These are phyloP conservation scores for Goffeauzyma gilvescens DNA, from an alignment of 768 basidiomycete genomes.

Conservation along the genomic window DNA sequence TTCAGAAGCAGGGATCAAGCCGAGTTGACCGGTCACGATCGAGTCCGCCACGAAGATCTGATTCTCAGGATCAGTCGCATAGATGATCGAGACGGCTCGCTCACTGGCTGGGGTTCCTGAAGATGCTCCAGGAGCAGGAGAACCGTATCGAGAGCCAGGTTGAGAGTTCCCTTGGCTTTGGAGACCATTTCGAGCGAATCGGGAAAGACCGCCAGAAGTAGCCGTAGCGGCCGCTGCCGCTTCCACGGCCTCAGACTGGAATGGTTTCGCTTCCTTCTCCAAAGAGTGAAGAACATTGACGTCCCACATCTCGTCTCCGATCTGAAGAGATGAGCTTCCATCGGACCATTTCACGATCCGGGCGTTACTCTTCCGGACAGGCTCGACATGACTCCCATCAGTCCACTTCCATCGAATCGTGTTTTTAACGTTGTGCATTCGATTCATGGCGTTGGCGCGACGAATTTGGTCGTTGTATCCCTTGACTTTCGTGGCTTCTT, in stretches of 20 bases:
- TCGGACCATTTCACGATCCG: conserved; percentile 91
- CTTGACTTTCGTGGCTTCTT: conserved; percentile 34
- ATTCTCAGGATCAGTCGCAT: conserved; percentile 11
- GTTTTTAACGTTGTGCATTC: conserved; percentile 77
- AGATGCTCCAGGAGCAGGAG: no score
- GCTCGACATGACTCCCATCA: conserved; percentile 51
- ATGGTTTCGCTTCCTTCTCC: no score
- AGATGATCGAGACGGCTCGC: conserved; percentile 12
- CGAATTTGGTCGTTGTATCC: conserved; percentile 30
- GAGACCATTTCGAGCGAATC: neutral
- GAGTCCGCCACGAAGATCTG: conserved; percentile 22
- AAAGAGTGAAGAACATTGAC: no score
- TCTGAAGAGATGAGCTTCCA: conserved; percentile 66
- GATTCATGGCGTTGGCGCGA: conserved; percentile 44
- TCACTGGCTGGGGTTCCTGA: no score
- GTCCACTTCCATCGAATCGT: conserved; percentile 91
- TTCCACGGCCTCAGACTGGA: no score
- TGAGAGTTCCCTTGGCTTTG: neutral
- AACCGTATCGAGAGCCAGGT: neutral
- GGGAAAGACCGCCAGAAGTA: conserved; percentile 12
- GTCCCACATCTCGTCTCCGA: conserved; percentile 89
- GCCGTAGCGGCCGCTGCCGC: neutral
- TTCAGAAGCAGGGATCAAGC: conserved; percentile 11
- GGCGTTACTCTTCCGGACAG: conserved; percentile 78
- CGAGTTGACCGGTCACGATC: conserved; percentile 24